These are phyloP conservation scores for Millerago galiae DNA, from an alignment of 805 yeast genomes.

Conservation along the genomic window DNA sequence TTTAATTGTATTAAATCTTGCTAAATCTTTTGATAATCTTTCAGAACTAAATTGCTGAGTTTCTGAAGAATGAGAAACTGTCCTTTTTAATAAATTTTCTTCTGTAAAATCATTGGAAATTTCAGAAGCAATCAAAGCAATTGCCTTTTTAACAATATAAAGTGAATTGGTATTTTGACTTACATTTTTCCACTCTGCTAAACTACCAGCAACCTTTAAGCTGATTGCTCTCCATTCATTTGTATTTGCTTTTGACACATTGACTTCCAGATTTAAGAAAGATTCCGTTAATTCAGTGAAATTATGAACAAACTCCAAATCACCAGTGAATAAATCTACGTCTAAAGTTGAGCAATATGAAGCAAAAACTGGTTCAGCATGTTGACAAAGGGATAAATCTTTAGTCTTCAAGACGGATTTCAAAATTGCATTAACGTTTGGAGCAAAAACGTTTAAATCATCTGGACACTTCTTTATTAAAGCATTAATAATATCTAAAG, in stretches of 20 bases:
- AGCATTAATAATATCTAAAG: conserved; percentile 62
- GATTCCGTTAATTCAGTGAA: conserved; percentile 34
- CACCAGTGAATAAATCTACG: conserved; percentile 59
- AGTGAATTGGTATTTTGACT: conserved; percentile 10
- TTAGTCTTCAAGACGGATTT: conserved; percentile 41
- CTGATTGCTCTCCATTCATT: conserved; percentile 33
- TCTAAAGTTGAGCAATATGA: conserved; percentile 49
- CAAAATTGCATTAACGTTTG: conserved; percentile 57
- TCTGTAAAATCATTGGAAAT: conserved; percentile 18
- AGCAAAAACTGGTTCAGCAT: conserved; percentile 40
- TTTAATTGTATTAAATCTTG: conserved; percentile 14
- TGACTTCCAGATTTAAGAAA: conserved; percentile 17
- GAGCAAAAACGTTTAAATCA: conserved; percentile 78
- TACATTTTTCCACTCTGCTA: conserved; percentile 26
- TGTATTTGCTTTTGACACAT: conserved; percentile 25
- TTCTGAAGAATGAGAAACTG: conserved; percentile 17
- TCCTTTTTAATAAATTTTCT: conserved; percentile 17
- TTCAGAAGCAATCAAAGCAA: conserved; percentile 16
- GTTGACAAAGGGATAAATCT: conserved; percentile 58
- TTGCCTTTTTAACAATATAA: conserved; percentile 12
- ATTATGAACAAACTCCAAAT: conserved; percentile 44
- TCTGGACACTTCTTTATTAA: conserved; percentile 73
- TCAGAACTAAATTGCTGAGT: conserved; percentile 8
- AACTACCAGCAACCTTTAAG: conserved; percentile 36
- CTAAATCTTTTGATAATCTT: conserved; percentile 1